Conservation (phyloP, 495 filamentous ascomycete genomes). For the Penicillium soppii region DNA sequence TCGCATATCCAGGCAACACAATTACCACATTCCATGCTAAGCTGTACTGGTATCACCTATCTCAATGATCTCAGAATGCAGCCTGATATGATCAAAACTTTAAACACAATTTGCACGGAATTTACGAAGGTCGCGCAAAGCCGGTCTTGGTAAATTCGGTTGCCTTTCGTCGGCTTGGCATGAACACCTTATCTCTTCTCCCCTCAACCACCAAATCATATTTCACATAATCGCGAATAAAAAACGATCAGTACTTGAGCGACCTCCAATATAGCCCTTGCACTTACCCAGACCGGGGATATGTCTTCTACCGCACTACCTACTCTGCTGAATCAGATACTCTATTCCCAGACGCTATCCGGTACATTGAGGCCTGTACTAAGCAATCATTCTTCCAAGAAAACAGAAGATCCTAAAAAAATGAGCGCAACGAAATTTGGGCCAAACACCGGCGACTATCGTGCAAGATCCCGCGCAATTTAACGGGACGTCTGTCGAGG, state of each 20-base stretch:
- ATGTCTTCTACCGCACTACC: conserved; percentile 13
- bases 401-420: neutral
- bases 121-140: no score
- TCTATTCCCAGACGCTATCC: conserved; percentile 8
- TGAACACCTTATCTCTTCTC: no score
- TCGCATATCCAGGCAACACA: no score
- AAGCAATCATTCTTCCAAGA: neutral
- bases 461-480: conserved; percentile 12
- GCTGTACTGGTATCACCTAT: no score
- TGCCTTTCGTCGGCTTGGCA: no score
- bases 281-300: conserved; percentile 10
- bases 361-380: conserved; percentile 10
- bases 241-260: neutral
- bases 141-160: no score
- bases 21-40: no score
- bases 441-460: conserved; percentile 9
- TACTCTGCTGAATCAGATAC: conserved; percentile 12
- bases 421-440: neutral
- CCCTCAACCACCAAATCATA: no score
- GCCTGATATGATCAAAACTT: no score
- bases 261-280: conserved; percentile 8
- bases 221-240: neutral
- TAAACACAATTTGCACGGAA: no score
- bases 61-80: no score
- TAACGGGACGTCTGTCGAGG: conserved; percentile 9